A percentile compares a stretch with the other conserved stretches of the same genome.
Conservation (phyloP, 2,329 filamentous ascomycete genomes). For the Zasmidium cellare region DNA sequence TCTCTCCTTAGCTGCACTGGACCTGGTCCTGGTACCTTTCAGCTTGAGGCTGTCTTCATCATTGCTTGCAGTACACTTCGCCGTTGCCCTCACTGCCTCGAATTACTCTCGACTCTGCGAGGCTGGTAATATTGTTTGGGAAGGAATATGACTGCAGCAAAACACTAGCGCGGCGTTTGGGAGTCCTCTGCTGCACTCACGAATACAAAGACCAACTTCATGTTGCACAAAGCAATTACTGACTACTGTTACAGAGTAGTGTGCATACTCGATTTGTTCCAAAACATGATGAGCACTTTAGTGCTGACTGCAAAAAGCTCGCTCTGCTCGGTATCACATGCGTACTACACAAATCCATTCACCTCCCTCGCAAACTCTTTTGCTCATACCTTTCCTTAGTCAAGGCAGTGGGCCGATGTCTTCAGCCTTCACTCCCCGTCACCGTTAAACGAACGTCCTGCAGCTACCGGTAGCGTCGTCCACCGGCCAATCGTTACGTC, state of each 20-base stretch:
- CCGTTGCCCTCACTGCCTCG: conserved; percentile 41
- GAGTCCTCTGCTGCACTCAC: background rate
- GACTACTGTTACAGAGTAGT: background rate
- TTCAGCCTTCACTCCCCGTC: too few relatives aligned
- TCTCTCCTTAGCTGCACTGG: conserved; percentile 66
- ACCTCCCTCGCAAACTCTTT: background rate
- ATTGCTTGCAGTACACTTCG: conserved; percentile 50
- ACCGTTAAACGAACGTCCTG: too few relatives aligned
- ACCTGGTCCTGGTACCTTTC: conserved; percentile 47
- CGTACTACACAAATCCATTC: background rate
- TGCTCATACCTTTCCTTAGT: background rate
- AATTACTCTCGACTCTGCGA: conserved; percentile 21
- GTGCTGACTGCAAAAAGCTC: background rate
- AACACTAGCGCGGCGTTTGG: background rate
- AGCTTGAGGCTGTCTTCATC: conserved; percentile 40
- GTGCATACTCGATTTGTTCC: background rate
- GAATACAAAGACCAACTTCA: background rate
- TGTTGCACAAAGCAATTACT: too few relatives aligned
- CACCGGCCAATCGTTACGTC: background rate
- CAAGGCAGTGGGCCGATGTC: too few relatives aligned
- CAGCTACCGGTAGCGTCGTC: background rate
- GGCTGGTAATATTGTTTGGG: conserved; percentile 19
- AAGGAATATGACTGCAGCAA: conserved; percentile 10
- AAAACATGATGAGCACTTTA: background rate
- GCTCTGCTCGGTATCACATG: background rate